These are phyloP conservation scores for Olyra latifolia DNA, from an alignment of 176 grass and related monocot species.

Conservation along the genomic window DNA sequence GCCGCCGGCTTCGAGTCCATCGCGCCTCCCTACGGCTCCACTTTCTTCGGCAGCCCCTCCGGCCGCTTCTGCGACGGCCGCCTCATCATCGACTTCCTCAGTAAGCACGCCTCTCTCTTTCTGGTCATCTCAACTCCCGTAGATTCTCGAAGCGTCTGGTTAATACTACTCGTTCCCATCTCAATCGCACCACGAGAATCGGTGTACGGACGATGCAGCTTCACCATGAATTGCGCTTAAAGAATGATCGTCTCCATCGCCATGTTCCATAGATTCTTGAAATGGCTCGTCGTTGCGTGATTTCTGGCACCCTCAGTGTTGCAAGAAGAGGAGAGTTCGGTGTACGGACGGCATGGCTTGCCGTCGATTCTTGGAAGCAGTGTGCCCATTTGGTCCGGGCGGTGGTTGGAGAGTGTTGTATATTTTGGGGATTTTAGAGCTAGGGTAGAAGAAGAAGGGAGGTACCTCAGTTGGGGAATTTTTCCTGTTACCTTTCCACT, in stretches of 20 bases:
- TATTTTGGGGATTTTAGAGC: too few relatives aligned
- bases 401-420: slow-evolving; percentile 41
- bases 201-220: background rate
- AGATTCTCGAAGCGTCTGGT: background rate
- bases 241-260: background rate
- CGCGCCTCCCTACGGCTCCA: slow-evolving; percentile 76
- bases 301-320: background rate
- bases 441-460: too few relatives aligned
- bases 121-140: background rate
- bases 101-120: slow-evolving; percentile 38
- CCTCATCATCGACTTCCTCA: slow-evolving; percentile 90
- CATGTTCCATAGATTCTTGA: background rate
- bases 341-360: background rate
- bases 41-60: slow-evolving; percentile 72
- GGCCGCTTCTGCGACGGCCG: slow-evolving; percentile 93
- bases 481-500: too few relatives aligned
- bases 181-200: background rate
- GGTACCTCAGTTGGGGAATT: too few relatives aligned
- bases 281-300: background rate
- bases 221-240: background rate
- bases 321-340: background rate
- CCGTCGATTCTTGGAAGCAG: slow-evolving; percentile 15
- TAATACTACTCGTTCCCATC: background rate
- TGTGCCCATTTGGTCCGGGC: slow-evolving; percentile 3
- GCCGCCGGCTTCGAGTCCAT: slow-evolving; percentile 81